Conservation (phyloP, 176 grass and related monocot genomes). For the Pontederia paniculata region DNA sequence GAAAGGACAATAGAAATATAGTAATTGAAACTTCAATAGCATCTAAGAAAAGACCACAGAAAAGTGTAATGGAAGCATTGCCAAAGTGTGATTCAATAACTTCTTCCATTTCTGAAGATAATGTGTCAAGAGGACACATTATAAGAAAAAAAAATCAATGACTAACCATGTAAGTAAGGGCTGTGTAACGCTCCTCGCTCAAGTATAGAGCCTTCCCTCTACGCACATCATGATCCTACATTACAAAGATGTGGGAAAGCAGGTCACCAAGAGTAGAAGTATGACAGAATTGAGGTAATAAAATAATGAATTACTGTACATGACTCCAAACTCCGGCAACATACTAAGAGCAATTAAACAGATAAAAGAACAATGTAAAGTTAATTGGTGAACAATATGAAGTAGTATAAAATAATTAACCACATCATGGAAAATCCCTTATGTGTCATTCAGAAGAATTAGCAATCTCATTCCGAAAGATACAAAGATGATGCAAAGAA, state of each 20-base stretch:
- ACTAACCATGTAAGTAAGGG: conserved; percentile 84
- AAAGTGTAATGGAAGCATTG: no score
- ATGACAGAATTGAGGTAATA: neutral
- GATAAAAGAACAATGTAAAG: no score
- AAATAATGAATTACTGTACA: no score
- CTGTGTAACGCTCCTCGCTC: conserved; percentile 79
- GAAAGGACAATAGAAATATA: conserved; percentile 4
- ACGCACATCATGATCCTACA: conserved; percentile 80
- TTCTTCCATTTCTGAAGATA: neutral
- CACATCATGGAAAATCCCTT: no score
- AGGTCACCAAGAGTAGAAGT: neutral
- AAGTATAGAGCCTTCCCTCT: conserved; percentile 95
- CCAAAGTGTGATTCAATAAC: neutral
- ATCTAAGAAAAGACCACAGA: neutral
- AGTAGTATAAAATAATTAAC: no score
- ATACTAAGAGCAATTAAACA: no score
- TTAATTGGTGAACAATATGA: no score
- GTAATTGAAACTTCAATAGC: neutral
- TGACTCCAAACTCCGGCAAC: no score
- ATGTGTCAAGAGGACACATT: neutral
- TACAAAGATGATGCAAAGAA: no score
- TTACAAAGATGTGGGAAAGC: neutral
- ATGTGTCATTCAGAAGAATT: no score
- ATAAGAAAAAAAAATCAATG: conserved; percentile 5
- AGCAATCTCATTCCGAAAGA: no score